Conservation (phyloP, 1,284 basidiomycete genomes). For the Meira miltonrushii region DNA sequence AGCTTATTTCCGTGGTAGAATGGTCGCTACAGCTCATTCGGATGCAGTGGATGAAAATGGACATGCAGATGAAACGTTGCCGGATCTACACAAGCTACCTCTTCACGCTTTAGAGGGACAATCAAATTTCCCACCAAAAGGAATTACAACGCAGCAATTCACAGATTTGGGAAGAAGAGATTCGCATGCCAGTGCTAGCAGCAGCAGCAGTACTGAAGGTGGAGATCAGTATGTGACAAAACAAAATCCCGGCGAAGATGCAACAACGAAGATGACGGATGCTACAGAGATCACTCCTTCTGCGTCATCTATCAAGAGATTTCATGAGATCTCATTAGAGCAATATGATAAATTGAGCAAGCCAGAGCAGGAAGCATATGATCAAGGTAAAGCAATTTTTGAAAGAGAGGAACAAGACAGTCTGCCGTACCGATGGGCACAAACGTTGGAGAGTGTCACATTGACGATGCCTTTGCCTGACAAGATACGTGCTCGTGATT, state of each 20-base stretch:
- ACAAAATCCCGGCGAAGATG: neutral
- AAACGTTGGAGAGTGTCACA: constrained; percentile 81
- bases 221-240: neutral
- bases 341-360: constrained; percentile 8
- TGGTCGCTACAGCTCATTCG: constrained; percentile 12
- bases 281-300: neutral
- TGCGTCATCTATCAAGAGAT: neutral
- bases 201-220: constrained; percentile 6
- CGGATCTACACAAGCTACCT: constrained; percentile 2
- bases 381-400: constrained; percentile 17
- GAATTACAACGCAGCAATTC: neutral
- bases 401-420: constrained; percentile 45
- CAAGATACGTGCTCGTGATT: constrained; percentile 75
- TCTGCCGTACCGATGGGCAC: constrained; percentile 87
- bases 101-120: neutral
- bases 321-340: neutral
- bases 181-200: neutral
- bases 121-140: neutral
- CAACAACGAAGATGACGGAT: neutral
- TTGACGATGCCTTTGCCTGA: constrained; percentile 75
- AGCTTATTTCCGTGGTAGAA: constrained; percentile 26
- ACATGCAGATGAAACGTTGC: neutral
- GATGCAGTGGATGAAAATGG: neutral
- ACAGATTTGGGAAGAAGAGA: neutral
- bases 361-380: constrained; percentile 30